phyloP scores from a whole-genome alignment of 768 basidiomycete genomes.

The Pleurotus tuber-regium region DNA sequence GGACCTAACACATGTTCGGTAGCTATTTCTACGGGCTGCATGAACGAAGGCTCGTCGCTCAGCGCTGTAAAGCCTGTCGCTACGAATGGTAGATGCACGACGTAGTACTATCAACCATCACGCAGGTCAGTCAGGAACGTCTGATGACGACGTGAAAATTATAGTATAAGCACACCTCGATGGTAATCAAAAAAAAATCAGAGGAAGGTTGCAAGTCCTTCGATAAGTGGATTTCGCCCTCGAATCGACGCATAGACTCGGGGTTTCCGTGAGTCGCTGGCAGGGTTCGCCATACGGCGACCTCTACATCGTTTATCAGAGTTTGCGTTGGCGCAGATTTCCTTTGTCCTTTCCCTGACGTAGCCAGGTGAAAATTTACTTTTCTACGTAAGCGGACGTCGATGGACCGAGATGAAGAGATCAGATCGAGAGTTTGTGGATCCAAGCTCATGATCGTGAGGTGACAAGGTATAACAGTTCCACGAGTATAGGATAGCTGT shows the following conservation, averaged over 20 bases:
- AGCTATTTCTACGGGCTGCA: conserved; percentile 25
- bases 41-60: conserved; percentile 16
- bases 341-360: background rate
- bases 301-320: background rate
- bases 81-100: conserved; percentile 23
- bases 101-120: conserved; percentile 21
- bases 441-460: conserved; percentile 17
- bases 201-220: conserved; percentile 28
- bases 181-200: conserved; percentile 22
- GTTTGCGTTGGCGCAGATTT: background rate
- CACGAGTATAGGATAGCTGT: conserved; percentile 23
- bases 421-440: conserved; percentile 15
- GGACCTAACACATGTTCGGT: conserved; percentile 25
- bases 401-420: conserved; percentile 13
- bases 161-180: conserved; percentile 22
- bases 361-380: conserved; percentile 11
- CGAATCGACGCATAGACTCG: conserved; percentile 18
- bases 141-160: background rate
- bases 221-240: conserved; percentile 31
- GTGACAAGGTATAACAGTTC: conserved; percentile 24
- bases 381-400: conserved; percentile 15
- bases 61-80: conserved; percentile 17
- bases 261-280: background rate
- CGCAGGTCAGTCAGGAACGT: background rate
- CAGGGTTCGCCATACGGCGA: background rate